phyloP scores from a whole-genome alignment of 169 alveolate genomes.

The Plasmodium fragile region DNA sequence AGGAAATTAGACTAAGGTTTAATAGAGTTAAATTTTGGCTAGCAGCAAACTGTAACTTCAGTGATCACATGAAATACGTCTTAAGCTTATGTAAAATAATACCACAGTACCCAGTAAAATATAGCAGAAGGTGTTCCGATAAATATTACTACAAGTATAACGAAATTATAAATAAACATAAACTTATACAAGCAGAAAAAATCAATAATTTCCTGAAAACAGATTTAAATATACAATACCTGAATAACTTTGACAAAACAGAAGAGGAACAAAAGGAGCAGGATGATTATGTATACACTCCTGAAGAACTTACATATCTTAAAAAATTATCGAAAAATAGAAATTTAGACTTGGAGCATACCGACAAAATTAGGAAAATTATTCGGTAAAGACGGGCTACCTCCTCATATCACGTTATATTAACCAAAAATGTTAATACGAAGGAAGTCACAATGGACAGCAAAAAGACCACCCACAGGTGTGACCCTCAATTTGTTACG shows the following conservation, averaged over 20 bases:
- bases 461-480: neutral
- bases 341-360: conserved; percentile 51
- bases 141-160: conserved; percentile 63
- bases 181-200: conserved; percentile 71
- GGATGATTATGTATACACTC: conserved; percentile 66
- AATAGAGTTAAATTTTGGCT: conserved; percentile 91
- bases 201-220: conserved; percentile 59
- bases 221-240: conserved; percentile 67
- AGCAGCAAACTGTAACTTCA: conserved; percentile 88
- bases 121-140: conserved; percentile 67
- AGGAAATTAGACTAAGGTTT: conserved; percentile 89
- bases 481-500: neutral
- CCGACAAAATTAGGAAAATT: conserved; percentile 67
- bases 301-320: conserved; percentile 75
- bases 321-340: conserved; percentile 71
- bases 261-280: conserved; percentile 19
- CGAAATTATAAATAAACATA: conserved; percentile 69
- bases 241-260: conserved; percentile 34
- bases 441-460: neutral
- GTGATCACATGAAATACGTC: conserved; percentile 72
- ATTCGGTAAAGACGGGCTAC: conserved; percentile 8
- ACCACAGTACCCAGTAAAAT: conserved; percentile 71
- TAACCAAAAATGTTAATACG: neutral
- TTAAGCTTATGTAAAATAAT: conserved; percentile 70
- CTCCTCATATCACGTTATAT: neutral